Percentiles rank a stretch among this genome's conserved stretches.
These are phyloP conservation scores for Aegilops umbellulata DNA, from an alignment of 176 grass and related monocot genomes.

Conservation along the genomic window DNA sequence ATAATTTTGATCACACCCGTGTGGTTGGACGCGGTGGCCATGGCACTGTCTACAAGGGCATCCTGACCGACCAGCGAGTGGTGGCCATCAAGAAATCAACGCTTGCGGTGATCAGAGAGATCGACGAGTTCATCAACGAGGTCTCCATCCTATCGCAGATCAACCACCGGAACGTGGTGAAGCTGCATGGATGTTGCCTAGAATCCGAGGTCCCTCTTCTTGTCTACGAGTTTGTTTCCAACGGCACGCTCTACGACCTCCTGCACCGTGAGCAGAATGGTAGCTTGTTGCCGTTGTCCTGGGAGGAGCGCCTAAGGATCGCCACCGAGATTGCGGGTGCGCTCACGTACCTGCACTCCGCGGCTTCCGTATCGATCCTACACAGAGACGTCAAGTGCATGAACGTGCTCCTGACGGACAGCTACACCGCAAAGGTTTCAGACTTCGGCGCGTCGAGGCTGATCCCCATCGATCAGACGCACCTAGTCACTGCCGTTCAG, in stretches of 20 bases:
- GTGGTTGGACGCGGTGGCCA: slow-evolving; percentile 21
- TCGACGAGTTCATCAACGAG: slow-evolving; percentile 12
- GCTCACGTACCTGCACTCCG: slow-evolving; percentile 13
- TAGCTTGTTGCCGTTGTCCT: background rate
- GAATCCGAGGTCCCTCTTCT: slow-evolving; percentile 7
- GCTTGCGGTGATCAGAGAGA: background rate
- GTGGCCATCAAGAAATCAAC: slow-evolving; percentile 29
- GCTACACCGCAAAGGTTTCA: slow-evolving; percentile 9
- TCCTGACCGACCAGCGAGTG: slow-evolving; percentile 12
- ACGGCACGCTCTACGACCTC: slow-evolving; percentile 27
- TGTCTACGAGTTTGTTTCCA: slow-evolving; percentile 28
- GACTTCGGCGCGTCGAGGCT: slow-evolving; percentile 12
- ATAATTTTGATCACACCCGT: slow-evolving; percentile 3
- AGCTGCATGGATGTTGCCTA: slow-evolving; percentile 29
- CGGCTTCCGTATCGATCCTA: slow-evolving; percentile 9
- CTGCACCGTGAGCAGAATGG: background rate
- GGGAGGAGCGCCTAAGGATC: slow-evolving; percentile 20
- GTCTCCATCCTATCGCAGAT: slow-evolving; percentile 26
- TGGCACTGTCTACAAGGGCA: slow-evolving; percentile 30
- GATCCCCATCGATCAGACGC: slow-evolving; percentile 15
- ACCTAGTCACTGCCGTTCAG: slow-evolving; percentile 1
- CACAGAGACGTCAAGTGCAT: slow-evolving; percentile 33
- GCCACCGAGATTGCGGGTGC: background rate
- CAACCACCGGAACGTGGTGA: slow-evolving; percentile 26
- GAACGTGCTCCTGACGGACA: slow-evolving; percentile 30